Evolutionary conservation across 768 basidiomycete species (phyloP), one percentile per base, ranked within the genome.

Genomic region (Kwoniella botswanensis): DNA sequence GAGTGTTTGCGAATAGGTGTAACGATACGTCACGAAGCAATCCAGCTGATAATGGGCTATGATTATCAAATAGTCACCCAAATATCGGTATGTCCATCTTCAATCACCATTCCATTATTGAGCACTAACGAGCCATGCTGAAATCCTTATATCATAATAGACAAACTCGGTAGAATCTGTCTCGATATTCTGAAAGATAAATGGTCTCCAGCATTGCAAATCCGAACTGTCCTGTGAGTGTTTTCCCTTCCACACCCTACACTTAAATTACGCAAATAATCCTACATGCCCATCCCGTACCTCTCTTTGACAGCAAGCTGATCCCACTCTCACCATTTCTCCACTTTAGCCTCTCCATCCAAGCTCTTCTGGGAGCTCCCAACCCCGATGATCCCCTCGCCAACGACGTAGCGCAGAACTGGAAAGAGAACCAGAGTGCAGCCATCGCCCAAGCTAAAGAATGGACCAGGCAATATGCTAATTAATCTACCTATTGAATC

Each of bases 141-240:
- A 50, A 0, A 15, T 54, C 44, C 15, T 10, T 61, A 29, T 43
- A 13, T 18, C 29, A 41, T 21, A 57, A 41, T 76, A 98, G 96
- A 99, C 85, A 99, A 99, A 85, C 91, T 99, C 41, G 97, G 97
- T 44, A 90, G 97, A 21, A 99, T 99, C 85, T 99, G 97, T 84
- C 86, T 99, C 67, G 97, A 99, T 83, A 98, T 99, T 79, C 86
- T 99, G 80, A 99, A 99, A 88, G 97, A 99, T 85, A 98, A 98
- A 87, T 99, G 97, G 97, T 97, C 94, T 11, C 97, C 97, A 21
- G 97, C 97, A 0, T 87, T 99, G 18, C 97, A 99, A 84, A 99
- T 99, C 85, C 91, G 97, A 76, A 99, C 97, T 1, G 97, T 99
- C 62, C 87, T 99, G 68, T 81, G 65, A 77, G 79, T 70, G 18